Conservation (phyloP, 192 early-diverging fungal genomes). For the Borealophlyctis nickersoniae region DNA sequence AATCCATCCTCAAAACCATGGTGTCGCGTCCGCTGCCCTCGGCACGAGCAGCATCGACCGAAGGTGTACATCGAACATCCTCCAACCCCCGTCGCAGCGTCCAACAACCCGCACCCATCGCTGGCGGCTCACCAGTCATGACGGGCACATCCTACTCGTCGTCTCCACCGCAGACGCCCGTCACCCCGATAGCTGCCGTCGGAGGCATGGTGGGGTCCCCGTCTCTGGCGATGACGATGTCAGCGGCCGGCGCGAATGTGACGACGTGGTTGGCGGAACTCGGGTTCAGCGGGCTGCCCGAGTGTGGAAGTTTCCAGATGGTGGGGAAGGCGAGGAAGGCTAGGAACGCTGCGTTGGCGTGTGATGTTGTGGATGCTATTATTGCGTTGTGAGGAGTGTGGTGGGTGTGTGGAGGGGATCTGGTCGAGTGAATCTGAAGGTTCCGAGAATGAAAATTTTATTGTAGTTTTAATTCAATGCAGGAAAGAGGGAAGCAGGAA, state of each 20-base stretch:
- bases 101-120: background rate
- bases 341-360: constrained; percentile 24
- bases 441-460: too few species aligned
- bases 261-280: constrained; percentile 6
- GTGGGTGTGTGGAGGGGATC: background rate
- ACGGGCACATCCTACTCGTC: background rate
- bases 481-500: too few species aligned
- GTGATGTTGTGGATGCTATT: constrained; percentile 28
- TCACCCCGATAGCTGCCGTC: background rate
- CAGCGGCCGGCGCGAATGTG: background rate
- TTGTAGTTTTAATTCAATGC: too few species aligned
- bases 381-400: constrained; percentile 14
- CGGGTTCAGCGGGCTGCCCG: constrained; percentile 24
- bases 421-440: background rate
- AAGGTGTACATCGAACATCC: background rate
- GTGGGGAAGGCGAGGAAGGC: constrained; percentile 12
- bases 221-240: background rate
- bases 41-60: background rate
- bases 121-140: background rate
- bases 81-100: constrained; percentile 2
- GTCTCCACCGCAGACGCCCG: background rate
- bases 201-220: background rate
- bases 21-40: constrained; percentile 31
- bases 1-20: constrained; percentile 68
- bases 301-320: constrained; percentile 9